Evolutionary conservation across 768 basidiomycete genomes (phyloP).

Genomic region (Termitomyces sp.): DNA sequence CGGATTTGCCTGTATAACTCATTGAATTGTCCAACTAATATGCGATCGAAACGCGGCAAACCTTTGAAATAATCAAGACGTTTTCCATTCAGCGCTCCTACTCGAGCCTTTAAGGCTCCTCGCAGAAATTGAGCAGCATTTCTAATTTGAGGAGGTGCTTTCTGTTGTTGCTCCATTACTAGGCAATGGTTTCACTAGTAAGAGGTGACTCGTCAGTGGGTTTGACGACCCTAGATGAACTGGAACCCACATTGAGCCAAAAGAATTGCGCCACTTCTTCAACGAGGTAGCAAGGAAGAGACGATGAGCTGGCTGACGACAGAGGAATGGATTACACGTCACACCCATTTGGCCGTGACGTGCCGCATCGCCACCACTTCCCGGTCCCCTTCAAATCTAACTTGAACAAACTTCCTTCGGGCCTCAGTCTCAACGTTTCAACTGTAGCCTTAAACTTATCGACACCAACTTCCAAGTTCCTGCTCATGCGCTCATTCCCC

Average conservation of each 20-base stretch:
- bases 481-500: too few species aligned
- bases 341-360: constrained; percentile 9
- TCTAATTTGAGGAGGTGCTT: constrained; percentile 76
- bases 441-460: too few species aligned
- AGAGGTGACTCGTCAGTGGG: background rate
- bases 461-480: too few species aligned
- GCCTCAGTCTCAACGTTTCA: too few species aligned
- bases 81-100: constrained; percentile 91
- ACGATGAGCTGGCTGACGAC: constrained; percentile 11
- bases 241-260: background rate
- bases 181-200: background rate
- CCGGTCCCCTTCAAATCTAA: background rate
- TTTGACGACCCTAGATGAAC: background rate
- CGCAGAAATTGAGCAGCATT: constrained; percentile 87
- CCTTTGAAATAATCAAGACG: constrained; percentile 99
- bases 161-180: constrained; percentile 68
- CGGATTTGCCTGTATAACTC: constrained; percentile 71
- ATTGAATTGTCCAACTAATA: background rate
- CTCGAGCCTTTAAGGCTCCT: constrained; percentile 83
- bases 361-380: constrained; percentile 11
- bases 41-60: constrained; percentile 27
- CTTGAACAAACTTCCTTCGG: background rate
- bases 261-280: background rate
- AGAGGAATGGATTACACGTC: constrained; percentile 13
- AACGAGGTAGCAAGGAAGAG: background rate